Evolutionary conservation across 805 yeast genomes (phyloP), one percentile per base, ranked within the genome.

Genomic region (Millerozyma acaciae): DNA sequence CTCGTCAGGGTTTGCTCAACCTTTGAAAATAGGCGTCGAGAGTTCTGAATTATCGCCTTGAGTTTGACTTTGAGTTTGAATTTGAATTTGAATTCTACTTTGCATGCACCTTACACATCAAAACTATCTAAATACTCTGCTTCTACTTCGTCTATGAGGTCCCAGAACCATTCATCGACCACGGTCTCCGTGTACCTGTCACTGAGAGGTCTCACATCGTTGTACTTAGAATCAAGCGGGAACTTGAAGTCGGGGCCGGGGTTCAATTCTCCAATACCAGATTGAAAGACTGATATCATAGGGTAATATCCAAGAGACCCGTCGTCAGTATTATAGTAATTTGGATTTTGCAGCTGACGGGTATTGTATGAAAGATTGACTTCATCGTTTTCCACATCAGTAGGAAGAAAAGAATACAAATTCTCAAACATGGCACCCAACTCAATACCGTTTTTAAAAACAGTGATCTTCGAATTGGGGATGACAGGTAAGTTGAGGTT

Each of bases 271-370:
- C 85, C 95, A 7, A 73, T 62, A n/a, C 97, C 97, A 2, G 82
- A 82, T 43, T 76, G 77, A 52, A 76, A 93, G 16, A 83, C 84
- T 34, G 95, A 84, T 21, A 86, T 69, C 64, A 88, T 85, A 1
- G 98, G 97, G 58, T 80, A 93, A 53, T 93, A 93, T 0, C 97
- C 98, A 34, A 87, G 60, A 26, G 76, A 64, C 1, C 95, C 95
- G 52, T 93, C 96, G 53, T 93, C 94, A 47, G 75, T 49, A 52
- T 67, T 45, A 30, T 51, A 44, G 43, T 60, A 62, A 29, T 53
- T 62, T 42, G 58, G 64, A 41, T 66, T 57, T 39, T 53, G 68
- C 42, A 46, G 58, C 38, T 66, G 69, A 19, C 46, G 47, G 4
- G 60, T 48, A 42, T 55, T 48, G 21, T 43, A 37, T 40, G 62